Conservation (phyloP, 495 filamentous ascomycete species). For the Aspergillus ellipticus region DNA sequence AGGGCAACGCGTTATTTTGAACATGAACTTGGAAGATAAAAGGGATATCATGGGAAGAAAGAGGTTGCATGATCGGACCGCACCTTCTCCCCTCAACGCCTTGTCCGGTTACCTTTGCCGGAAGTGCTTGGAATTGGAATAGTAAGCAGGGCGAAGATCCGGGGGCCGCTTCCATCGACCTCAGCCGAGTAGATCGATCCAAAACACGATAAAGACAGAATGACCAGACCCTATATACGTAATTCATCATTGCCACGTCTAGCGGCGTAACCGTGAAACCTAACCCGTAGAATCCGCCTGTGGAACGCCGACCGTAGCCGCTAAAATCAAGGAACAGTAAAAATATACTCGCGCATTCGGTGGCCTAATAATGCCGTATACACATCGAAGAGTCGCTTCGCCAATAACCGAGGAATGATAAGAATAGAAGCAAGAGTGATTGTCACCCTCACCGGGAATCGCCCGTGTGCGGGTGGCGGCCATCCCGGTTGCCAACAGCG, state of each 20-base stretch:
- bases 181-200: constrained; percentile 1
- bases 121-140: too few species aligned
- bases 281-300: constrained; percentile 14
- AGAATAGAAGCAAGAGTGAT: neutral
- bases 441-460: constrained; percentile 2
- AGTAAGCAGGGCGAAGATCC: too few species aligned
- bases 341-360: constrained; percentile 13
- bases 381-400: constrained; percentile 2
- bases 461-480: constrained; percentile 8
- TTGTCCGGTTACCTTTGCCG: too few species aligned
- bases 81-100: too few species aligned
- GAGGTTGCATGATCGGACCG: neutral
- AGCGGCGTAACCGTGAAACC: constrained; percentile 14
- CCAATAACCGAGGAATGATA: constrained; percentile 3
- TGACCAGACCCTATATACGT: constrained; percentile 21
- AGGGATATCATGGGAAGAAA: constrained; percentile 8
- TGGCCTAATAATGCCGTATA: constrained; percentile 12
- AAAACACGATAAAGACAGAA: constrained; percentile 7
- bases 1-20: neutral
- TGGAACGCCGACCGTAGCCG: constrained; percentile 29
- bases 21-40: neutral
- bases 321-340: constrained; percentile 23
- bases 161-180: neutral
- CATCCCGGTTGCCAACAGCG: constrained; percentile 42
- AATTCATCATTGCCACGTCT: constrained; percentile 13